Evolutionary conservation across 768 basidiomycete genomes (phyloP), one percentile per base, ranked within the genome.

Genomic region (Xanthoconium purpureum): DNA sequence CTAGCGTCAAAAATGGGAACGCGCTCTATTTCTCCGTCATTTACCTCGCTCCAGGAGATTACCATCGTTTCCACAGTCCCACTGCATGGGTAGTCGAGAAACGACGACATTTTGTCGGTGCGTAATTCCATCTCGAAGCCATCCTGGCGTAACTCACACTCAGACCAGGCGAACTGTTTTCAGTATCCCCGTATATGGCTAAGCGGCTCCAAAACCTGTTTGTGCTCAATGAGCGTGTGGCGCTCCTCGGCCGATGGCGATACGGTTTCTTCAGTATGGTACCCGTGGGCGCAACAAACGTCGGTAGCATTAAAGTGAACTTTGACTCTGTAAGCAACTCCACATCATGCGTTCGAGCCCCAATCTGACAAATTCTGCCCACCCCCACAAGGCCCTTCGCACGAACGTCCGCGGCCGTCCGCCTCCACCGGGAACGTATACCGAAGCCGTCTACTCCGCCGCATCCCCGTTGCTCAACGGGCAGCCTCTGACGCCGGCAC

Each of bases 41-140:
- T 57, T 99, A 98, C 75, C 89, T 99, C 53, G 97, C 96, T 1
- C 97, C 97, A 1, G 96, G 97, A 2, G 97, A 99, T 69, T 98
- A 98, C 72, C 96, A 99, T 67, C 84, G 96, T 15, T 99, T 97
- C 82, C 97, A 99, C 72, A 89, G 86, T 49, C 96, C 97, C 1
- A 87, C 94, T 0, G 85, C 91, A 8, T 98, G 97, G 97, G 94
- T 99, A 6, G 96, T 98, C 17, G 95, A 99, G 77, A 89, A 90
- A 67, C 76, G 97, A 58, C 75, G 97, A 39, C 97, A 99, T 71
- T 98, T 99, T 65, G 85, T 94, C 32, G 96, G 94, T 82, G 47
- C 35, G 84, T 75, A n/a, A 5, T 46, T 30, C 18, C 44, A 20
- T 12, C 5, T 33, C 42, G 15, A 7, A 13, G 24, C 42, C 29